Conservation (phyloP, 1,139 yeast species). For the Hyphopichia khmerensis region DNA sequence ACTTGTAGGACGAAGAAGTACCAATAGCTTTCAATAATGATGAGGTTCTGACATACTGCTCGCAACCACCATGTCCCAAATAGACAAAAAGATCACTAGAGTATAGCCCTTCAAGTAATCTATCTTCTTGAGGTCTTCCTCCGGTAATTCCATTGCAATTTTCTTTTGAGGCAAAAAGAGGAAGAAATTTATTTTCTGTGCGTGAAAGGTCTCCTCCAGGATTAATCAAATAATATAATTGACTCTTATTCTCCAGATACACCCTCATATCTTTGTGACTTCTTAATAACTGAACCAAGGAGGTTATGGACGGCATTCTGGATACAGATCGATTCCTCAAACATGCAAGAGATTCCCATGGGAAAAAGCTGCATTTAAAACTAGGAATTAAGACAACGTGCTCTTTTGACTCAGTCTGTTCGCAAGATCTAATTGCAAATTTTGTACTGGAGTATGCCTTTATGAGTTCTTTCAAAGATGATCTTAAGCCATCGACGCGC, state of each 20-base stretch:
- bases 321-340: slow-evolving; percentile 59
- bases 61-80: slow-evolving; percentile 96
- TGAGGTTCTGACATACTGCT: slow-evolving; percentile 60
- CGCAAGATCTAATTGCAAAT: slow-evolving; percentile 6
- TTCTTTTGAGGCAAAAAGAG: slow-evolving; percentile 32
- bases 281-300: slow-evolving; percentile 44
- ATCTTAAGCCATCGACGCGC: slow-evolving; percentile 52
- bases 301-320: slow-evolving; percentile 67
- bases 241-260: slow-evolving; percentile 12
- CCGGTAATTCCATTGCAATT: slow-evolving; percentile 49
- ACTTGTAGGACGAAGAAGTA: slow-evolving; percentile 7
- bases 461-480: slow-evolving; percentile 17
- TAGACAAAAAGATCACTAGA: slow-evolving; percentile 62
- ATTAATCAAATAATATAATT: slow-evolving; percentile 63
- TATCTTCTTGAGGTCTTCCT: slow-evolving; percentile 54
- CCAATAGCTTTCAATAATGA: slow-evolving; percentile 20
- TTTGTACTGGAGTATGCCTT: slow-evolving; percentile 37
- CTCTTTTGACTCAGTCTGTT: slow-evolving; percentile 20
- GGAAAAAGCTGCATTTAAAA: slow-evolving; percentile 61
- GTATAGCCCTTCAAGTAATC: slow-evolving; percentile 34
- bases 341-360: slow-evolving; percentile 83
- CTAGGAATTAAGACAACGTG: slow-evolving; percentile 75
- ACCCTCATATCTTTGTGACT: slow-evolving; percentile 2
- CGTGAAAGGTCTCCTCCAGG: slow-evolving; percentile 76
- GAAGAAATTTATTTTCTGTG: slow-evolving; percentile 64